phyloP scores from a whole-genome alignment of 2,329 filamentous ascomycete species.

The Periglandula ipomoeae region DNA sequence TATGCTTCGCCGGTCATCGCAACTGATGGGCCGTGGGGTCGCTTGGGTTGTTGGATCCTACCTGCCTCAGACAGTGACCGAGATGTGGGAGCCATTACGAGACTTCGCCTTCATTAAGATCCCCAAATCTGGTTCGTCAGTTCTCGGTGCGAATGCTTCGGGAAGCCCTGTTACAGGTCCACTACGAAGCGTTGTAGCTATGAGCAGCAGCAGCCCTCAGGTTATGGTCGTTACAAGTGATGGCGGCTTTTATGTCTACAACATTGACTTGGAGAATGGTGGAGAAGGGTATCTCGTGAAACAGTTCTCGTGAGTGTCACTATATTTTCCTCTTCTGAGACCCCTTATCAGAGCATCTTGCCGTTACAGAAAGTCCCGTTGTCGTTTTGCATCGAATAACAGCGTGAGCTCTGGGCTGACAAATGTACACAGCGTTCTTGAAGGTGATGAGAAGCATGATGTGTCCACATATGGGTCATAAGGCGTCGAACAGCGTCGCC shows the following conservation, averaged over 20 bases:
- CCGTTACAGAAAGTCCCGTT: background rate
- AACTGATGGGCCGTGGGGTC: conserved; percentile 83
- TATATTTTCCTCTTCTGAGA: conserved; percentile 12
- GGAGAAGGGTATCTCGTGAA: conserved; percentile 88
- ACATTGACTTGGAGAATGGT: conserved; percentile 87
- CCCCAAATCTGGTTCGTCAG: conserved; percentile 45
- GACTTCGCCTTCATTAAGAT: conserved; percentile 97
- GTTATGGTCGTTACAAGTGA: conserved; percentile 98
- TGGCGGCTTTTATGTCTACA: conserved; percentile 89
- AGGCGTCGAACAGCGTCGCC: too few species aligned
- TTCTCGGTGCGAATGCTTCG: conserved; percentile 13
- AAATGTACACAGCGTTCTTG: conserved; percentile 34
- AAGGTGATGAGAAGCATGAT: conserved; percentile 46
- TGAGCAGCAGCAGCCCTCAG: conserved; percentile 89
- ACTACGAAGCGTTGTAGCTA: conserved; percentile 85
- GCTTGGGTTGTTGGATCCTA: conserved; percentile 87
- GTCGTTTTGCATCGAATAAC: background rate
- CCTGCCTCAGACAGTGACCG: conserved; percentile 83
- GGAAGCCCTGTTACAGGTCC: conserved; percentile 35
- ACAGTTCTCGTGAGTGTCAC: conserved; percentile 70
- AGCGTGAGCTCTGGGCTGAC: conserved; percentile 4
- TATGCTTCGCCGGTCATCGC: conserved; percentile 87
- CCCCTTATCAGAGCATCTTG: background rate
- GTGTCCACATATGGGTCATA: conserved; percentile 31
- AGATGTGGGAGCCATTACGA: conserved; percentile 92